Evolutionary conservation across 148 eudicot species (phyloP).

Genomic region (Fagopyrum esculentum): DNA sequence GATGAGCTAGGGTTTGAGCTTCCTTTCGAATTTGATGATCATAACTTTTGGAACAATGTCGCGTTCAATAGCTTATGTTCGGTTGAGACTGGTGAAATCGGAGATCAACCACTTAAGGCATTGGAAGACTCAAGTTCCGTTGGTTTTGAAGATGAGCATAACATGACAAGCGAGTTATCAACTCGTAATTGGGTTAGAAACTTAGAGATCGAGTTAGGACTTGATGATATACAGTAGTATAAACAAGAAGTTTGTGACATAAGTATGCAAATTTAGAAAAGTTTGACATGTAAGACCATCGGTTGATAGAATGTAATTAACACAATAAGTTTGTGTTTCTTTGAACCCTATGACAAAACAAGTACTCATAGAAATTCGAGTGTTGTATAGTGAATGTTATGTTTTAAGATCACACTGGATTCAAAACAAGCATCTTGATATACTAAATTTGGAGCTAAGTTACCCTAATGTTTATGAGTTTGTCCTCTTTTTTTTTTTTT

Average conservation of each 20-base stretch:
- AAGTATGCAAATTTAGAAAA: background rate
- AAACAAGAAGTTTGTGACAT: background rate
- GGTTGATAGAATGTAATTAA: background rate
- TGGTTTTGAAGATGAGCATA: background rate
- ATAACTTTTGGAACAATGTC: background rate
- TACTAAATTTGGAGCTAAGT: background rate
- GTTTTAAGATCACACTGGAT: background rate
- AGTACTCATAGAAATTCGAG: background rate
- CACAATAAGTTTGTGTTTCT: background rate
- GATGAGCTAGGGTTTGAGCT: background rate
- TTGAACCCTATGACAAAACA: too few species aligned
- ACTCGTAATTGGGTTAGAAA: constrained; percentile 5
- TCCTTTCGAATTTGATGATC: background rate
- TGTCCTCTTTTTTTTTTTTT: background rate
- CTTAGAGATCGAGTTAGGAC: constrained; percentile 10
- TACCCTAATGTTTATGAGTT: background rate
- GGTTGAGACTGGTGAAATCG: background rate
- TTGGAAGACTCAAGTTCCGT: constrained; percentile 3
- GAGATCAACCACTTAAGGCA: background rate
- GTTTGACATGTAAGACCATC: background rate
- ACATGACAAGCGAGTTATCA: background rate
- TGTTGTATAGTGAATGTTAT: background rate
- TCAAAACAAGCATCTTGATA: background rate
- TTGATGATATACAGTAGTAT: constrained; percentile 1
- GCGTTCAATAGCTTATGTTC: background rate